Evolutionary conservation across 2,329 filamentous ascomycete species (phyloP), one percentile per base, ranked within the genome.

Genomic region (Exophiala sideris): DNA sequence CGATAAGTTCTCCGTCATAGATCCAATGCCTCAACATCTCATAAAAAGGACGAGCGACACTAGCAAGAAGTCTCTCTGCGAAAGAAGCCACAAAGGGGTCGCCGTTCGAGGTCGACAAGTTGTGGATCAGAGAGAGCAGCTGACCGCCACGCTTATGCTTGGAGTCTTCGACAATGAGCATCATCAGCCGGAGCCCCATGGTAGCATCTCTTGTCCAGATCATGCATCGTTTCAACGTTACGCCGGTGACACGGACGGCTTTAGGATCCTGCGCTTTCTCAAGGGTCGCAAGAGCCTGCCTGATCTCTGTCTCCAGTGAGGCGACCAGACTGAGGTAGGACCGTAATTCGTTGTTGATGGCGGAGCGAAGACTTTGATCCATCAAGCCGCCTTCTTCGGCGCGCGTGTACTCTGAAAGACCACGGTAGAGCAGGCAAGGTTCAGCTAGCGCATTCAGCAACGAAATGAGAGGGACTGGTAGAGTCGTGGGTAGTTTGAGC

Each of bases 201-300:
- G 94, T 99, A 5, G 94, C 90, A 70, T 99, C 95, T 62, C 92
- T 84, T 7, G 91, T 97, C 95, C 95, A 99, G 20, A 99, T 88
- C 2, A 99, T 88, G 65, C 92, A 97, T 68, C 94, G 81, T 70
- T 97, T 97, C 47, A 99, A 76, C 0, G 94, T 99, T 11, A 99
- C 92, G 1, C 91, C 91, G 1, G 89, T 86, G 64, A 91, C 94
- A 5, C 89, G 87, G 49, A 95, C 84, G 1, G 87, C 86, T 41
- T 82, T 81, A 44, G 85, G 79, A 3, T 82, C 81, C 1, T 77
- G 75, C 48, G 87, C 83, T 59, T 89, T 55, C 16, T 67, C 84
- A n/a, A 94, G 74, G 6, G 86, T 83, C 4, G 86, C 80, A 45
- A 97, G 74, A 1, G 91, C 91, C 58, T 88, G 80, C 54, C 92